These are phyloP conservation scores for Juglanconis sp. DNA, from an alignment of 2,329 filamentous ascomycete genomes.

Conservation along the genomic window DNA sequence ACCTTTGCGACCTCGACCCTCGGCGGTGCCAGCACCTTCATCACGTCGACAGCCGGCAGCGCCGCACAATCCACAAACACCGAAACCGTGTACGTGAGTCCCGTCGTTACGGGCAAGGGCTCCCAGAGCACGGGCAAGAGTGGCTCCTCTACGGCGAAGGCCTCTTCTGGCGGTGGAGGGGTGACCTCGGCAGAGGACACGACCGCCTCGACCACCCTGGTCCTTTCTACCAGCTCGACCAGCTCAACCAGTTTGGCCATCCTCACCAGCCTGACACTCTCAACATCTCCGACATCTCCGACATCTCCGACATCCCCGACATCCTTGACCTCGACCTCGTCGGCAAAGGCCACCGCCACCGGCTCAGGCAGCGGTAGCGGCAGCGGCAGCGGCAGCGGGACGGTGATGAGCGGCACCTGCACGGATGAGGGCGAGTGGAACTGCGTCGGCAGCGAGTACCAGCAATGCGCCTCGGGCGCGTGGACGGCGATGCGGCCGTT, in stretches of 20 bases:
- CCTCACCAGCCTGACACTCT: background rate
- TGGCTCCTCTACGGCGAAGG: background rate
- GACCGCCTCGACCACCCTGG: background rate
- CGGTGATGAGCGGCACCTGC: slow-evolving; percentile 29
- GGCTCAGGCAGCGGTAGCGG: slow-evolving; percentile 1
- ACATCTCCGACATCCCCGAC: background rate
- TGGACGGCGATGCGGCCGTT: slow-evolving; percentile 29
- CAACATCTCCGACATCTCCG: background rate
- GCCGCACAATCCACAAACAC: background rate
- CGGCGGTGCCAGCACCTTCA: background rate
- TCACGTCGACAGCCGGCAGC: too few relatives aligned
- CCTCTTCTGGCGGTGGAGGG: background rate
- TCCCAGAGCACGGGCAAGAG: background rate
- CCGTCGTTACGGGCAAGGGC: background rate
- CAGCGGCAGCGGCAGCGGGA: background rate
- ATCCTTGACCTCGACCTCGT: background rate
- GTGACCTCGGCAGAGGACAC: background rate
- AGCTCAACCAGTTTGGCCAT: background rate
- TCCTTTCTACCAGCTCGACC: background rate
- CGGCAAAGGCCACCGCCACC: slow-evolving; percentile 6
- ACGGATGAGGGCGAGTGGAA: slow-evolving; percentile 31
- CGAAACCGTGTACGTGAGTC: background rate
- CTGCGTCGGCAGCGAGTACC: slow-evolving; percentile 31
- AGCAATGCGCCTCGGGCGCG: slow-evolving; percentile 31
- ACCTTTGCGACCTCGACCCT: too few relatives aligned